Evolutionary conservation across 106 monocot species (phyloP), one percentile per base, ranked within the genome.

Genomic region (Dendrobium officinale): DNA sequence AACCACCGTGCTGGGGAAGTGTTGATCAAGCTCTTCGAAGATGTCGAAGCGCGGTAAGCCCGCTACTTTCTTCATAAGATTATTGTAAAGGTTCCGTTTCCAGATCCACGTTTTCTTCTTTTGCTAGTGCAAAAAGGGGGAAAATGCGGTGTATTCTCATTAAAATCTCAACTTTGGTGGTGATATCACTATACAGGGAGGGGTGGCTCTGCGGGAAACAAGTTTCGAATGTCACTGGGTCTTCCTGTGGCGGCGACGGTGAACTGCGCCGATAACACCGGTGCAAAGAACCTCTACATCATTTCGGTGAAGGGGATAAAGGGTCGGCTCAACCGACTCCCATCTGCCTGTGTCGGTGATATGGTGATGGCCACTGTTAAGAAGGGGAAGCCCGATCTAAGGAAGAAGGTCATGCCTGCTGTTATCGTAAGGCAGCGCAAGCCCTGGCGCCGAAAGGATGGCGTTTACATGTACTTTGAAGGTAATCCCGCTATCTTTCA

Each of bases 401-500:
- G 37, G 37, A 37, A 37, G 79, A 79, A 79, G 79, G 79, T 79
- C 67, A 79, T 79, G 79, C 79, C 79, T 43, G 79, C 79, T 67
- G 79, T 79, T 13, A 68, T 79, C 44, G 79, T 79, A 44, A 67
- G 79, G 67, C 79, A 79, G 79, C 79, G 79, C 44, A 79, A 79
- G 79, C 79, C 79, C 4, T 79, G 42, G 42, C 79, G 79, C 67
- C 79, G 79, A 79, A 79, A 79, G 79, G 79, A 79, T 67, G 79
- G 79, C 41, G 79, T 79, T 79, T 79, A 27, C 26, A 79, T 79
- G 79, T 79, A 79, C 16, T 79, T 79, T 17, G 79, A 79, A 47
- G 37, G 37, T 37, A 3, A 37, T 37, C 37, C 37, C 37, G 3
- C 37, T 37, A 37, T 37, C 37, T 37, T n/a, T 8, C 11, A 0